phyloP scores from a whole-genome alignment of 495 filamentous ascomycete genomes.

The Massariosphaeria phaeospora region DNA sequence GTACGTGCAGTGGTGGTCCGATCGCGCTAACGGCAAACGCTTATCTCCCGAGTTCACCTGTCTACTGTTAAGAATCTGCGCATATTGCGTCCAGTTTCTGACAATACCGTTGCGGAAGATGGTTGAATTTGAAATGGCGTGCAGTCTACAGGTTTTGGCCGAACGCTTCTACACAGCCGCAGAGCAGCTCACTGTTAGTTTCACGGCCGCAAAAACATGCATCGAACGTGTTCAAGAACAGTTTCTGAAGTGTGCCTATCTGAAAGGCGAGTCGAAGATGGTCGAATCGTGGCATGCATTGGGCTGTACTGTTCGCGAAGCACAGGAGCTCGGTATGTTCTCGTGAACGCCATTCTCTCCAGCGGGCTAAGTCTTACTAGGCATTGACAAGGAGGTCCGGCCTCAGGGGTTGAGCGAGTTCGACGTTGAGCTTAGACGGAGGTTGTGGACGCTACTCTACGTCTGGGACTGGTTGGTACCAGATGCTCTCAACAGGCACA shows the following conservation, averaged over 20 bases:
- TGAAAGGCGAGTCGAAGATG: slow-evolving; percentile 51
- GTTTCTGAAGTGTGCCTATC: slow-evolving; percentile 50
- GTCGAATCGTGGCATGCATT: slow-evolving; percentile 52
- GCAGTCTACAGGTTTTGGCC: slow-evolving; percentile 41
- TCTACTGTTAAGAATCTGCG: slow-evolving; percentile 50
- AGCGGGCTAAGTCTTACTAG: slow-evolving; percentile 30
- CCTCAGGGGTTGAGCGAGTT: slow-evolving; percentile 43
- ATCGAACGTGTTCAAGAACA: slow-evolving; percentile 50
- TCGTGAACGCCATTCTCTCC: neutral
- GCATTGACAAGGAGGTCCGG: slow-evolving; percentile 45
- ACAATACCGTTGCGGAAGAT: slow-evolving; percentile 39
- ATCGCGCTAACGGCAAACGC: slow-evolving; percentile 31
- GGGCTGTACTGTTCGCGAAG: slow-evolving; percentile 46
- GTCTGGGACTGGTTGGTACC: slow-evolving; percentile 36
- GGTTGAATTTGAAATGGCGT: slow-evolving; percentile 48
- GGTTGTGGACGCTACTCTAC: slow-evolving; percentile 44
- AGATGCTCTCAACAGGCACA: neutral
- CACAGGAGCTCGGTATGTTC: slow-evolving; percentile 48
- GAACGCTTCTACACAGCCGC: slow-evolving; percentile 45
- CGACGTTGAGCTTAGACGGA: slow-evolving; percentile 40
- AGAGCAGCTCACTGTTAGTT: slow-evolving; percentile 45
- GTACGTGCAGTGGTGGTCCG: slow-evolving; percentile 49
- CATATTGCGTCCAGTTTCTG: slow-evolving; percentile 49
- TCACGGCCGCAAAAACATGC: slow-evolving; percentile 47
- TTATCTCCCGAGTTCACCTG: slow-evolving; percentile 48